Conservation (phyloP, 2,329 filamentous ascomycete species). For the Orbilia javanica region DNA sequence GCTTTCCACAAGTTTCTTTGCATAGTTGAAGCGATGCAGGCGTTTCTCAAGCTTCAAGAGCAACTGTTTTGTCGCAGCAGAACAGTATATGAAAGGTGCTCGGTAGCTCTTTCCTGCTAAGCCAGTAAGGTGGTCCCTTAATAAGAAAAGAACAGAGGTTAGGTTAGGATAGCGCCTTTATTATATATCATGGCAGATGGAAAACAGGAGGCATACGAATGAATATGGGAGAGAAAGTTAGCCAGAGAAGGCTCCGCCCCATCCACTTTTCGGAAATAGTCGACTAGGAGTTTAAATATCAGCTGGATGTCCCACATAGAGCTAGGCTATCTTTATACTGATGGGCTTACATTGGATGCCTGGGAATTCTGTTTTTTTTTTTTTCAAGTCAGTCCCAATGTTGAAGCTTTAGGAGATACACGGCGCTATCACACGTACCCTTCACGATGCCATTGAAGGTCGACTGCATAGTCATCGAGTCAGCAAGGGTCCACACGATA, state of each 20-base stretch:
- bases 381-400: not conserved
- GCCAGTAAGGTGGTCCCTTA: constrained; percentile 84
- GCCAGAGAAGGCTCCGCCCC: constrained; percentile 75
- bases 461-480: constrained; percentile 70
- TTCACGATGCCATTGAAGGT: constrained; percentile 79
- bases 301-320: constrained; percentile 16
- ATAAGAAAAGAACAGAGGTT: too few relatives aligned
- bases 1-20: constrained; percentile 80
- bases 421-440: constrained; percentile 61
- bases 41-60: constrained; percentile 83
- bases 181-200: not conserved
- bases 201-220: constrained; percentile 65
- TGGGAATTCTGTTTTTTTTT: constrained; percentile 79
- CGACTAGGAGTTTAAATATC: constrained; percentile 70
- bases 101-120: constrained; percentile 75
- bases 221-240: constrained; percentile 91
- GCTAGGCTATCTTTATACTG: constrained; percentile 2
- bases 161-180: not conserved
- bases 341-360: constrained; percentile 74
- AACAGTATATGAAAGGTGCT: constrained; percentile 91
- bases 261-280: constrained; percentile 78
- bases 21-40: constrained; percentile 83
- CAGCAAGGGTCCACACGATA: not conserved
- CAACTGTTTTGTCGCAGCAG: constrained; percentile 81
- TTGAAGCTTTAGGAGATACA: not conserved